Conservation (phyloP, 768 basidiomycete species). For the Mrakia blollopis region DNA sequence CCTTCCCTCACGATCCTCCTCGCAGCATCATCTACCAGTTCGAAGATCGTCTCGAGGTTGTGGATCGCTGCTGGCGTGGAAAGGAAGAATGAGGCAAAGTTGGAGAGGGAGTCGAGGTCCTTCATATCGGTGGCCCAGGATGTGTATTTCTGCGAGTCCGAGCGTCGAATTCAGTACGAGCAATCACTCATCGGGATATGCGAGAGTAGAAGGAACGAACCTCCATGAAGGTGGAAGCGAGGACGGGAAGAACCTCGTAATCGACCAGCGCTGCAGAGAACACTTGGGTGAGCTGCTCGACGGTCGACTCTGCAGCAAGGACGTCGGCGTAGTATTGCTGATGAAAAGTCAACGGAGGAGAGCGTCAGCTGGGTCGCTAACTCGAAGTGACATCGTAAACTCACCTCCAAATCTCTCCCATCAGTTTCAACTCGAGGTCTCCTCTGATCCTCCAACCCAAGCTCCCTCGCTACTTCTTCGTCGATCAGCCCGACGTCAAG, state of each 20-base stretch:
- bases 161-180: background rate
- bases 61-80: background rate
- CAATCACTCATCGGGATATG: background rate
- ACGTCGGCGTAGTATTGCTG: background rate
- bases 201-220: background rate
- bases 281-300: background rate
- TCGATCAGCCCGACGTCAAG: background rate
- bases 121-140: background rate
- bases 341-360: background rate
- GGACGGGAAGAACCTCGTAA: background rate
- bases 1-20: background rate
- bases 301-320: background rate
- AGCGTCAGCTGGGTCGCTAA: no score
- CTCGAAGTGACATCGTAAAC: background rate
- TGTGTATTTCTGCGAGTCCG: background rate
- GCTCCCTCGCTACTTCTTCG: background rate
- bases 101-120: background rate
- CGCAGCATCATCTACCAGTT: background rate
- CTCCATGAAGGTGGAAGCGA: background rate
- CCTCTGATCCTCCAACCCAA: background rate
- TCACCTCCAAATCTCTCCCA: background rate
- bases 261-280: background rate
- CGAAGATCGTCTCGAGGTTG: constrained; percentile 3
- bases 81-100: constrained; percentile 1
- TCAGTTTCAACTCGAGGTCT: background rate